Evolutionary conservation across 1,284 basidiomycete species (phyloP).

Genomic region (Omphalotus olearius): DNA sequence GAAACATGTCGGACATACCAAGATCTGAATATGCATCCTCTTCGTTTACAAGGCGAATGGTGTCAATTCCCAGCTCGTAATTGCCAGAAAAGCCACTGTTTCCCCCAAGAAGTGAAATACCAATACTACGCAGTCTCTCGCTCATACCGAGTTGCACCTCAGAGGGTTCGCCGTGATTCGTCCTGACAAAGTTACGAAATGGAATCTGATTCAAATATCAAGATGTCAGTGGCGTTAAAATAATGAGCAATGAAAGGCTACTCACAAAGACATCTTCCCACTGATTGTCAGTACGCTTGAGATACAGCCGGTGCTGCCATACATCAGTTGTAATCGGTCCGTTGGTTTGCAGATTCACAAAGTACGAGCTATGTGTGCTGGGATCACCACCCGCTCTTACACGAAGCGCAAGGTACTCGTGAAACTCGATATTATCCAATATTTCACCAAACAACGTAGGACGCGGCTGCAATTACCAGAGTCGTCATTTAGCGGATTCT

Average conservation of each 20-base stretch:
- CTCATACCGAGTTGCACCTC: constrained; percentile 70
- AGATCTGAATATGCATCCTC: constrained; percentile 30
- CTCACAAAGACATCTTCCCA: constrained; percentile 87
- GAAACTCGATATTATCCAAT: constrained; percentile 75
- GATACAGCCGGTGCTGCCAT: constrained; percentile 87
- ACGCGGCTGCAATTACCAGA: constrained; percentile 6
- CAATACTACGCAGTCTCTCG: constrained; percentile 75
- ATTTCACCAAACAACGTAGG: constrained; percentile 69
- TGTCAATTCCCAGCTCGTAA: constrained; percentile 77
- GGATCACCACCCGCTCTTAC: constrained; percentile 70
- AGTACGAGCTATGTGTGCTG: constrained; percentile 72
- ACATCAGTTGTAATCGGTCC: constrained; percentile 76
- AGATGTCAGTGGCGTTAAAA: constrained; percentile 3
- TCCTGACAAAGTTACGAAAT: constrained; percentile 77
- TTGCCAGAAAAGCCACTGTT: constrained; percentile 64
- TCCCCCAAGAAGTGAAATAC: constrained; percentile 80
- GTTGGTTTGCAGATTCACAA: constrained; percentile 86
- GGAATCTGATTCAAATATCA: constrained; percentile 55
- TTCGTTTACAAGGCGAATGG: constrained; percentile 58
- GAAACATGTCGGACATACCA: constrained; percentile 1
- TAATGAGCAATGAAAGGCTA: constrained; percentile 16
- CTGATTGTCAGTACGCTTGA: constrained; percentile 61
- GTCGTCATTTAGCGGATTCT: too few species aligned
- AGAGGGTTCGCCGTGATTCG: constrained; percentile 76
- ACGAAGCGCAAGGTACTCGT: constrained; percentile 76